phyloP scores from a whole-genome alignment of 1,284 basidiomycete species.

The Cryptococcus depauperatus region DNA sequence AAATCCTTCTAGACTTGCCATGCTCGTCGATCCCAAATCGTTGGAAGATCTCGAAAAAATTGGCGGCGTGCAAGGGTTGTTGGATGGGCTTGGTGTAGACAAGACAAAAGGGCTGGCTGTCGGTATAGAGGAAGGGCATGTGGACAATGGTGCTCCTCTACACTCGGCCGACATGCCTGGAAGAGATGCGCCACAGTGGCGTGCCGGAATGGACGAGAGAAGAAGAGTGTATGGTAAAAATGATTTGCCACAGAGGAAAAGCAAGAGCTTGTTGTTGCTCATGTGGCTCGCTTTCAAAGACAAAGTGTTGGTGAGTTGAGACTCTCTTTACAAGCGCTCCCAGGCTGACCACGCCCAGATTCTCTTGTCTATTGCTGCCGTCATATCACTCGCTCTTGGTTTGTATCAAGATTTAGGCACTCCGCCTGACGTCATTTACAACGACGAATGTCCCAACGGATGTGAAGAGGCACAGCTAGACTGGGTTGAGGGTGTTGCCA shows the following conservation, averaged over 20 bases:
- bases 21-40: conserved; percentile 70
- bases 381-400: conserved; percentile 86
- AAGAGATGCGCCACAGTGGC: conserved; percentile 48
- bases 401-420: conserved; percentile 88
- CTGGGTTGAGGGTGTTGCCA: conserved; percentile 98
- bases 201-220: conserved; percentile 58
- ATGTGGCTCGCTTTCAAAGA: conserved; percentile 96
- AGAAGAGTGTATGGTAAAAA: conserved; percentile 75
- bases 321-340: background rate
- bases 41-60: conserved; percentile 60
- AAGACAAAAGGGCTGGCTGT: conserved; percentile 50
- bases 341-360: conserved; percentile 51
- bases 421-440: conserved; percentile 49
- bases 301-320: conserved; percentile 67
- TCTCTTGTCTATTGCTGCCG: conserved; percentile 80
- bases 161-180: conserved; percentile 20
- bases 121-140: conserved; percentile 12
- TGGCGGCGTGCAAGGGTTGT: conserved; percentile 64
- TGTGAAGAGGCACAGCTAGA: conserved; percentile 58
- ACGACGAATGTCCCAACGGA: conserved; percentile 45
- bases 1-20: conserved; percentile 68
- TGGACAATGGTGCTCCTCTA: conserved; percentile 20
- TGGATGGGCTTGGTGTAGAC: conserved; percentile 68
- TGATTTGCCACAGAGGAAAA: conserved; percentile 64
- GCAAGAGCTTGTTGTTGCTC: conserved; percentile 70